Evolutionary conservation across 768 basidiomycete genomes (phyloP), one percentile per base, ranked within the genome.

Genomic region (Trametes punicea): DNA sequence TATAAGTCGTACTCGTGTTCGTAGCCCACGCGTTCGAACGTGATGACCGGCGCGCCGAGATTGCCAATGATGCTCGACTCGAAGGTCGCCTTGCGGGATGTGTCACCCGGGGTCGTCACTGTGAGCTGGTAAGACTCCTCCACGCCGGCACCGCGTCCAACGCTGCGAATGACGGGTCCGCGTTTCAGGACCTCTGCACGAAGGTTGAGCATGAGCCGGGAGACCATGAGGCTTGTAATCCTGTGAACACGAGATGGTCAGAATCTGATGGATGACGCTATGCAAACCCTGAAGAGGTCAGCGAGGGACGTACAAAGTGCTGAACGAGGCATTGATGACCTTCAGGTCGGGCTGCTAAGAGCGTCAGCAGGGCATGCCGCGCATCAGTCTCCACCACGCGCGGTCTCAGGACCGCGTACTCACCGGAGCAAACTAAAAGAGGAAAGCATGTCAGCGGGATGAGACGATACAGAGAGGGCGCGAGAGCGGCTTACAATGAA

Each of bases 1-100:
- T 46, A 48, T 26, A 36, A 38, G 41, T 46, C 49, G 45, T 56
- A 42, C 45, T 88, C 87, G 70, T 90, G 88, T 65, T 91, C 88
- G 73, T 89, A 45, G 13, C 34, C 88, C 67, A 89, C 87, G 41
- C 18, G 29, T 47, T 55, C 58, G 55, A 56, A 54, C 26, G 55
- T 55, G 48, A 64, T 44, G 45, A 60, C 42, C 21, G 56, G 56
- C 15, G 56, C 62, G 36, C 62, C 62, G 47, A 64, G 62, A 50
- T 64, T 64, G 33, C 61, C 63, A 27, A 62, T 56, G 49, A 64
- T 45, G 44, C 54, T 59, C 38, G 53, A 55, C 40, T 42, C 46
- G 56, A 59, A 51, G 20, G 57, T 51, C 20, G 36, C 25, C 53
- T 54, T 45, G 13, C 36, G 49, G 1, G 54, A 38, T 33, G 29